Conservation (phyloP, 257 asterid species). For the Lycium barbarum region DNA sequence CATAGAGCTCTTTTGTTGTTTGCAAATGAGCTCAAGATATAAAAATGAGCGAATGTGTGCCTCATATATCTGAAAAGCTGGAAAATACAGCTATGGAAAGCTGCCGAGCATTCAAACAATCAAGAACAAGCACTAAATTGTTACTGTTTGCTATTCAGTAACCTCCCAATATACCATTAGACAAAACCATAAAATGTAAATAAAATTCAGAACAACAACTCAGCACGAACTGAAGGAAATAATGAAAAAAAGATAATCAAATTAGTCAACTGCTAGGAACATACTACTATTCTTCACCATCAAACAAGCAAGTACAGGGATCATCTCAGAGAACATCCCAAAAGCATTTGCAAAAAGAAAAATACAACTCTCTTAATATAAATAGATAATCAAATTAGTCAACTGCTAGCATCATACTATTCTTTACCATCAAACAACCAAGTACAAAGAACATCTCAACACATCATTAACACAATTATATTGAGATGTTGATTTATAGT, state of each 20-base stretch:
- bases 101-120: background rate
- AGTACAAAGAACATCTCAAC: background rate
- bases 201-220: background rate
- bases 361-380: background rate
- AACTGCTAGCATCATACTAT: constrained; percentile 13
- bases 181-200: background rate
- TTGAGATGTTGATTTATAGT: background rate
- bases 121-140: background rate
- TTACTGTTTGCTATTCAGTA: background rate
- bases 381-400: constrained; percentile 5
- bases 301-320: no score
- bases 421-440: constrained; percentile 1
- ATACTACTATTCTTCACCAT: no score
- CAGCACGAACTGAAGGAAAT: background rate
- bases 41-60: background rate
- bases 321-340: background rate
- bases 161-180: background rate
- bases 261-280: no score
- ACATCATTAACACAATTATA: constrained; percentile 6
- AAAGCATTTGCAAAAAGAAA: background rate
- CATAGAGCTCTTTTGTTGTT: background rate
- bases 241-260: background rate
- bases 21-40: background rate
- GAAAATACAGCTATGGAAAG: background rate
- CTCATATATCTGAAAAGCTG: background rate